A percentile compares a stretch with the other conserved stretches of the same genome.
phyloP scores from a whole-genome alignment of 129 eudicot species.

The Erigeron canadensis region DNA sequence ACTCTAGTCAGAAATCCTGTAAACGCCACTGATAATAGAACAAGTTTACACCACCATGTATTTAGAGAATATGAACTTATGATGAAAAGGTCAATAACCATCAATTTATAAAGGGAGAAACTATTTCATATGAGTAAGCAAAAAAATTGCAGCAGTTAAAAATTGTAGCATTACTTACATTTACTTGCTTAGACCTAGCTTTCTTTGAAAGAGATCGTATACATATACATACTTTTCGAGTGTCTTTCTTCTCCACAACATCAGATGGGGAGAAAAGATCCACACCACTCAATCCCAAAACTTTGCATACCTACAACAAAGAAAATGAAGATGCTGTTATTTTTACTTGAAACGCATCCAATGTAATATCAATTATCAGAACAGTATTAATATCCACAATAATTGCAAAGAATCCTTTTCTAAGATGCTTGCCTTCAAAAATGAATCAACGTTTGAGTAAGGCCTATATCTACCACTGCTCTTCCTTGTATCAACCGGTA shows the following conservation, averaged over 20 bases:
- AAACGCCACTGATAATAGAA: too few species aligned
- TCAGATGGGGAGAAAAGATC: constrained; percentile 83
- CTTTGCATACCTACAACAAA: constrained; percentile 58
- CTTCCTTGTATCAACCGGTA: constrained; percentile 54
- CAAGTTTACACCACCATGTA: background rate
- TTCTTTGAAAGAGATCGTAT: constrained; percentile 67
- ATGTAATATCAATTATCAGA: background rate
- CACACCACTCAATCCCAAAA: constrained; percentile 67
- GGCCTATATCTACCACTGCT: constrained; percentile 73
- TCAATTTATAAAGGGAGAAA: background rate
- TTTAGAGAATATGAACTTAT: background rate
- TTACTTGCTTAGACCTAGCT: constrained; percentile 58
- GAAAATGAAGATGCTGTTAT: constrained; percentile 8
- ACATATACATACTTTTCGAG: constrained; percentile 72
- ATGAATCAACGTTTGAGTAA: constrained; percentile 70
- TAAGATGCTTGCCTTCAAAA: constrained; percentile 48
- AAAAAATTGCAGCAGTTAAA: background rate
- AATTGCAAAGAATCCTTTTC: background rate
- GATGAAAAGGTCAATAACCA: background rate
- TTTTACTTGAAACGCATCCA: background rate
- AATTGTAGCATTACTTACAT: constrained; percentile 36
- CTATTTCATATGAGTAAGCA: constrained; percentile 1
- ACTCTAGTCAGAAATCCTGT: too few species aligned
- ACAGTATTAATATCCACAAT: background rate
- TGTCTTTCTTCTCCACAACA: constrained; percentile 69